Evolutionary conservation across 192 early-diverging fungal species (phyloP).

Genomic region (Spizellomyces punctatus): DNA sequence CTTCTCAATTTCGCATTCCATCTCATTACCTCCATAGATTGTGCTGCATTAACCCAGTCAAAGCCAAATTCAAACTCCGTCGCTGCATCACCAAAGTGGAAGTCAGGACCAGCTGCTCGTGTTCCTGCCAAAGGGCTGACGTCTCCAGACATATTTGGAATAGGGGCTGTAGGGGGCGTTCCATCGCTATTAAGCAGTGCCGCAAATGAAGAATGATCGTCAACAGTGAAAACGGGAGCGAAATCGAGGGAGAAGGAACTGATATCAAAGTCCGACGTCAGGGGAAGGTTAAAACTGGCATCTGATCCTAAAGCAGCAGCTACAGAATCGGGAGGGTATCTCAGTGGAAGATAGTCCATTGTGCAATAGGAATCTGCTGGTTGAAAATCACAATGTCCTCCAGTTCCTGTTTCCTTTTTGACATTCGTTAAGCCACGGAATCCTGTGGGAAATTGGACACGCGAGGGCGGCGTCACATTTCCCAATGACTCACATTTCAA

Average conservation of each 20-base stretch:
- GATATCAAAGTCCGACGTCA: not conserved
- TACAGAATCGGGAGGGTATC: no score
- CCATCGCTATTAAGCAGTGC: not conserved
- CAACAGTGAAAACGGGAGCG: not conserved
- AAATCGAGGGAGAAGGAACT: constrained; percentile 3
- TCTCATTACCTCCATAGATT: not conserved
- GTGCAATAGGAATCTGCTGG: no score
- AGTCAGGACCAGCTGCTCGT: not conserved
- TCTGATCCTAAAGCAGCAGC: no score
- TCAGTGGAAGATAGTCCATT: no score
- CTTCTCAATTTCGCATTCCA: no score
- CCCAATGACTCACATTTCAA: no score
- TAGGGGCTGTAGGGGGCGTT: no score
- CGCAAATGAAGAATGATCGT: not conserved
- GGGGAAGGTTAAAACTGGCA: not conserved
- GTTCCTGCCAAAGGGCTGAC: not conserved
- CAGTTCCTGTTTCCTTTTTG: no score
- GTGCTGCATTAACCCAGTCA: not conserved
- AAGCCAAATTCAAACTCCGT: not conserved
- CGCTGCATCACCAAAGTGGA: not conserved
- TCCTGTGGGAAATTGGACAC: no score
- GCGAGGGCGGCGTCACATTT: no score
- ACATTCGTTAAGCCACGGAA: no score
- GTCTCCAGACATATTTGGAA: not conserved
- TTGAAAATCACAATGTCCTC: no score